Evolutionary conservation across 768 basidiomycete species (phyloP), one percentile per base, ranked within the genome.

Genomic region (Cystobasidium tubakii): DNA sequence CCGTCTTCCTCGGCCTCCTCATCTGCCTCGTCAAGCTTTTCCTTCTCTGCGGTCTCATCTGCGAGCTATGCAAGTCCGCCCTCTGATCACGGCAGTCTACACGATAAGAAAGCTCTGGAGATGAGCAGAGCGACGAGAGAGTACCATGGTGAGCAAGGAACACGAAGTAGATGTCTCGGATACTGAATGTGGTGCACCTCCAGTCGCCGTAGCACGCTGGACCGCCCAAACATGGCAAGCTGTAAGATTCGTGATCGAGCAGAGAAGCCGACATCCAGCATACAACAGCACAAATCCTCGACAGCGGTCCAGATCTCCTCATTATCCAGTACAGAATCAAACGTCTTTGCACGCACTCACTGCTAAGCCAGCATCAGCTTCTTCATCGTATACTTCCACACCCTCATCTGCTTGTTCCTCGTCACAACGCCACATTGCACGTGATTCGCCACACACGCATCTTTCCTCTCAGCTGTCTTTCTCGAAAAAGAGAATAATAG

Each of bases 211-310:
- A 10, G 17, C 17, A 4, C 23, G 15, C 10, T 60, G 57, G 57
- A 60, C 57, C 29, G 25, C 57, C 6, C 12, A 34, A 60, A 60
- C 57, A 12, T 60, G 57, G 57, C 57, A 60, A 60, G 57, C 57
- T 12, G 57, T 60, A 2, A 9, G 57, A 3, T 60, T 60, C 21
- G 57, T 60, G 33, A 60, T 60, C 9, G 57, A 60, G 33, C 57
- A 60, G 33, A 27, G 57, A 60, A 60, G 57, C 33, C 10, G 23
- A 21, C 57, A 60, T 60, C 57, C 57, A 29, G 57, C 57, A 27
- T 60, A 25, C 46, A 50, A n/a, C 46, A 50, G 21, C 46, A 50
- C 46, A 50, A 21, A 3, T 50, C 46, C 46, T 3, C 46, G 46
- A 12, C 46, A 9, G 21, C 46, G 46, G 15, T 50, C 46, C 4